These are phyloP conservation scores for Botrytis byssoidea DNA, from an alignment of 2,329 filamentous ascomycete genomes.

Conservation along the genomic window DNA sequence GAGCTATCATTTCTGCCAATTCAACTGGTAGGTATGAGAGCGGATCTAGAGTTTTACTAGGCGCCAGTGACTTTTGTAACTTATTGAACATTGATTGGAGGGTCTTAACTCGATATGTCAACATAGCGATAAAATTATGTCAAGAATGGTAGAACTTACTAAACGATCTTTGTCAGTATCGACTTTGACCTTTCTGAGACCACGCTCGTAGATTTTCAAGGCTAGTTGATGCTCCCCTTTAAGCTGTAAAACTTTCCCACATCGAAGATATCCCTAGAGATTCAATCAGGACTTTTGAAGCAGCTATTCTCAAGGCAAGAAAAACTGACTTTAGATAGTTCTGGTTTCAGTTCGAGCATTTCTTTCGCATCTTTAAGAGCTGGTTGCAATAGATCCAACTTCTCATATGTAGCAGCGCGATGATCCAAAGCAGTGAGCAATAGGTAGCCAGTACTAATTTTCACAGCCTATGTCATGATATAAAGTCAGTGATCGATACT, in stretches of 20 bases:
- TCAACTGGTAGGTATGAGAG: slow-evolving; percentile 39
- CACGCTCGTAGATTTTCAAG: slow-evolving; percentile 39
- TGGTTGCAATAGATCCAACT: slow-evolving; percentile 32
- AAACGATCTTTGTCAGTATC: slow-evolving; percentile 34
- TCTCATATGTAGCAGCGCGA: slow-evolving; percentile 40
- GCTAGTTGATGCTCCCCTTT: slow-evolving; percentile 35
- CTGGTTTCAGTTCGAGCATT: slow-evolving; percentile 39
- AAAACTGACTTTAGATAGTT: slow-evolving; percentile 34
- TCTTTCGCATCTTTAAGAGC: slow-evolving; percentile 38
- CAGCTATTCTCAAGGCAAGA: background rate
- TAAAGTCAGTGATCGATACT: slow-evolving; percentile 15
- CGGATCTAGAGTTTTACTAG: slow-evolving; percentile 36
- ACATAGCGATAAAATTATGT: background rate
- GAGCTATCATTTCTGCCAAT: slow-evolving; percentile 37
- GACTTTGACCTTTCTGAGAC: slow-evolving; percentile 38
- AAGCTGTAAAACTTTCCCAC: slow-evolving; percentile 38
- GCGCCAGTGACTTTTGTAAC: slow-evolving; percentile 31
- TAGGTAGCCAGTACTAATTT: slow-evolving; percentile 31
- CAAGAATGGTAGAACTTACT: slow-evolving; percentile 24
- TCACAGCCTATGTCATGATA: slow-evolving; percentile 29
- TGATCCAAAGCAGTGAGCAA: slow-evolving; percentile 38
- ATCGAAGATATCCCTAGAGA: slow-evolving; percentile 39
- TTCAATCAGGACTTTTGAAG: background rate
- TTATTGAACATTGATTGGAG: slow-evolving; percentile 37
- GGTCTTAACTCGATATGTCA: slow-evolving; percentile 30